Evolutionary conservation across 768 basidiomycete species (phyloP).

Genomic region (Coprinopsis cinerea): DNA sequence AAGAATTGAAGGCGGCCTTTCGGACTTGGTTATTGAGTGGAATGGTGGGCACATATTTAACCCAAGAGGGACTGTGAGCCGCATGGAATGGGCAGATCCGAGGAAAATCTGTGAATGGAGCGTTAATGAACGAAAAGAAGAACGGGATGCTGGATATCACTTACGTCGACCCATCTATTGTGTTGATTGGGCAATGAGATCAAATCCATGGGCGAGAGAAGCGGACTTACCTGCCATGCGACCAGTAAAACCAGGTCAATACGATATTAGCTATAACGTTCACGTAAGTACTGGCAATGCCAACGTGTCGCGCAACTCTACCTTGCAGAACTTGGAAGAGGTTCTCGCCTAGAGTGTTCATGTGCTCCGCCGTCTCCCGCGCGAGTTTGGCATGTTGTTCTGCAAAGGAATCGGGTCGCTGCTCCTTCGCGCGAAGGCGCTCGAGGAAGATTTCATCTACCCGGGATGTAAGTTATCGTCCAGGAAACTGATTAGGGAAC

Average conservation of each 20-base stretch:
- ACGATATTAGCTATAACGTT: slow-evolving; percentile 48
- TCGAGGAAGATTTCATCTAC: slow-evolving; percentile 52
- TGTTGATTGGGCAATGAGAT: slow-evolving; percentile 3
- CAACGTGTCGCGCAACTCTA: slow-evolving; percentile 17
- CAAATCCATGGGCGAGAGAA: background rate
- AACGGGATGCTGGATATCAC: slow-evolving; percentile 2
- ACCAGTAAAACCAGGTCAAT: slow-evolving; percentile 70
- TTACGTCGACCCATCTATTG: slow-evolving; percentile 68
- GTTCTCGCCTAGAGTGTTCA: slow-evolving; percentile 46
- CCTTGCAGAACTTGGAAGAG: slow-evolving; percentile 61
- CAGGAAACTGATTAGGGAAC: background rate
- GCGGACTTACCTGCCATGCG: slow-evolving; percentile 53
- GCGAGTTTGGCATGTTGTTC: slow-evolving; percentile 58
- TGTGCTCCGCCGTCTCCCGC: slow-evolving; percentile 40
- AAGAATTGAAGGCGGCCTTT: slow-evolving; percentile 53
- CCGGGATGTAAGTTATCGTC: background rate
- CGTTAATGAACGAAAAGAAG: slow-evolving; percentile 3
- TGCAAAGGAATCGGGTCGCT: slow-evolving; percentile 54
- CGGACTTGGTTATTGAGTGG: slow-evolving; percentile 54
- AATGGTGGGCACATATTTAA: slow-evolving; percentile 66
- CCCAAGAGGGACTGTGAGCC: slow-evolving; percentile 58
- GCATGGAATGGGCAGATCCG: slow-evolving; percentile 49
- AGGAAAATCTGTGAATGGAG: slow-evolving; percentile 46
- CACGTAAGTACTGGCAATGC: background rate
- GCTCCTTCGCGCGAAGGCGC: slow-evolving; percentile 37